Base-by-base conservation (phyloP, 2,329 filamentous ascomycete species). In the Mariannaea elegans region DNA sequence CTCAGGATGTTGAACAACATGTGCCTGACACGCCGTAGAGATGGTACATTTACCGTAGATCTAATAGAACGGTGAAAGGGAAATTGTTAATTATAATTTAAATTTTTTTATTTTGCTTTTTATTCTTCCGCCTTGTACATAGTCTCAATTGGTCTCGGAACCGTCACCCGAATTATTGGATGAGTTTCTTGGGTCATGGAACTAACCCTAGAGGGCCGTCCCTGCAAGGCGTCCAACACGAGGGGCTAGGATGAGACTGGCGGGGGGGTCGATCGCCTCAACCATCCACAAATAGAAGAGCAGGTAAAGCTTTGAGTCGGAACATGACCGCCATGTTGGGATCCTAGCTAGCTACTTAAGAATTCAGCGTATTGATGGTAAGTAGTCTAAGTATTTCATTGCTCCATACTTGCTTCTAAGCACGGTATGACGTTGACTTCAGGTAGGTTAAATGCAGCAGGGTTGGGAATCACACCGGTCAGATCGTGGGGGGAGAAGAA, bases 41-140 rank as follows among this genome's bases (percentile, higher is more conserved):
- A n/a, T n/a, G n/a, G n/a, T 66, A 66, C 67, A 63, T 69, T 51
- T 49, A 59, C 44, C 58, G 61, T 66, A 65, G 63, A 54, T 66
- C 61, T 61, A 45, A 51, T 56, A 49, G 41, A 42, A 46, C 32
- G 44, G 34, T 31, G 48, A 48, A 59, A 49, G 56, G 56, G 31
- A 38, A 31, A 27, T 7, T 13, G 32, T 32, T 21, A 27, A 23
- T 31, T 45, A 42, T 55, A 32, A 32, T 54, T 54, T 54, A 49
- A 38, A 55, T 39, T 62, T 54, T 69, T 62, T 29, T 59, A 61
- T 50, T 49, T 53, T 53, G 55, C 12, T 7, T 7, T 55, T 52
- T 62, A 56, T 46, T 63, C 62, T 62, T 61, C 52, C 12, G n/a
- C n/a, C n/a, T n/a, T n/a, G n/a, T n/a, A n/a, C n/a, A n/a, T n/a